Conservation (phyloP, 1,139 yeast genomes). For the Protomyces macrosporus region DNA sequence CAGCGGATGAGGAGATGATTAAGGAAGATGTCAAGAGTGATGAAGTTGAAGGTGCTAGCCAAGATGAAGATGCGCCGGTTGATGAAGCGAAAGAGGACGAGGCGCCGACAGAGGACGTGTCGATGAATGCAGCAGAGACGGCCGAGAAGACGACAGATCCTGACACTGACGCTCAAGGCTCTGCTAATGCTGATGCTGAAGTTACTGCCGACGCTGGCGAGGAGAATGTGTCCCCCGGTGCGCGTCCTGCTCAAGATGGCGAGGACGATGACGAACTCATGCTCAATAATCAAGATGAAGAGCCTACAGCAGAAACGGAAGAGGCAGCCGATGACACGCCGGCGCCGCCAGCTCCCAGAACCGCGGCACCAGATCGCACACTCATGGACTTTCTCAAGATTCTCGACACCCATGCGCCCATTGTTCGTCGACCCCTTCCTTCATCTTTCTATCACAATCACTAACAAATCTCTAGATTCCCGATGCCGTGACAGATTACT, state of each 20-base stretch:
- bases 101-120: not conserved
- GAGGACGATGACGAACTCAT: not conserved
- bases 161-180: not conserved
- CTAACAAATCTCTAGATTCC: slow-evolving; percentile 52
- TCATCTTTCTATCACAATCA: not conserved
- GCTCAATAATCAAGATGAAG: not conserved
- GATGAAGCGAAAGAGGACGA: not conserved
- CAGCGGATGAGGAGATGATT: not conserved
- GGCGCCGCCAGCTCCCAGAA: not conserved
- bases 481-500: slow-evolving; percentile 95
- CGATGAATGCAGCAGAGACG: not conserved
- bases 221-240: not conserved
- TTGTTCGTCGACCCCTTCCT: slow-evolving; percentile 37
- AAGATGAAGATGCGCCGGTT: not conserved
- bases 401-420: slow-evolving; percentile 93
- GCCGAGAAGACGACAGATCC: not conserved
- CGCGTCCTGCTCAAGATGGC: not conserved
- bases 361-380: slow-evolving; percentile 58
- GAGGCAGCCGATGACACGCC: not conserved
- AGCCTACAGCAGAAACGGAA: not conserved
- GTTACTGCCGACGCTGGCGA: not conserved
- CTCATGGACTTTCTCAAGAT: slow-evolving; percentile 76
- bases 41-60: not conserved
- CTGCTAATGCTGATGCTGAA: not conserved
- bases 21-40: not conserved